These are phyloP conservation scores for Vitis cinerea DNA, from an alignment of 164 flowering plant species.

Conservation along the genomic window DNA sequence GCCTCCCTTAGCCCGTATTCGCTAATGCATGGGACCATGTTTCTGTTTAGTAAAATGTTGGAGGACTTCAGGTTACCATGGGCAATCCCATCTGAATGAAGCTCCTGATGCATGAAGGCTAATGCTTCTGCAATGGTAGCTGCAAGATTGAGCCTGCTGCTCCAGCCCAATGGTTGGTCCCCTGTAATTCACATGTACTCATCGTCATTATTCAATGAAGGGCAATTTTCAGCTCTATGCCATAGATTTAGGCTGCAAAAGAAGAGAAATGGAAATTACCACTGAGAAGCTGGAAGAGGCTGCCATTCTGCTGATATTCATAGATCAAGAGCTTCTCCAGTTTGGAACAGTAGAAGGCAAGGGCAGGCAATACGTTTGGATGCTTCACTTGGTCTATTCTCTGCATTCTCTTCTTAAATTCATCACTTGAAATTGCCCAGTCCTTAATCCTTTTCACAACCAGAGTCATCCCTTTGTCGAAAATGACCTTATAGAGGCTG, in stretches of 20 bases:
- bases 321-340: slow-evolving; percentile 54
- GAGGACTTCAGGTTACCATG: slow-evolving; percentile 56
- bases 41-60: slow-evolving; percentile 37
- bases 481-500: slow-evolving; percentile 56
- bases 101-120: slow-evolving; percentile 45
- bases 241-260: no score
- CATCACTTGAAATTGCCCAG: slow-evolving; percentile 45
- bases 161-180: slow-evolving; percentile 35
- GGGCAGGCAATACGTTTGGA: slow-evolving; percentile 50
- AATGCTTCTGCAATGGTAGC: slow-evolving; percentile 32
- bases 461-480: slow-evolving; percentile 31
- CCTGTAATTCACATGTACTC: slow-evolving; percentile 19
- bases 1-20: slow-evolving; percentile 41
- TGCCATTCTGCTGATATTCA: slow-evolving; percentile 46
- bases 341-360: slow-evolving; percentile 45
- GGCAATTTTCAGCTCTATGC: no score
- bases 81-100: slow-evolving; percentile 22
- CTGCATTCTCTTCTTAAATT: slow-evolving; percentile 55
- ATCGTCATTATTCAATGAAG: no score
- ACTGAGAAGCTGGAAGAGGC: slow-evolving; percentile 37
- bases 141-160: slow-evolving; percentile 34
- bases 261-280: slow-evolving; percentile 21
- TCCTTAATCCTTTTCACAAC: slow-evolving; percentile 76
- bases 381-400: slow-evolving; percentile 49
- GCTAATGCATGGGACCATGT: slow-evolving; percentile 47